Base-by-base conservation (phyloP, 2,329 filamentous ascomycete genomes). In the Graphiopsis chlorocephala region DNA sequence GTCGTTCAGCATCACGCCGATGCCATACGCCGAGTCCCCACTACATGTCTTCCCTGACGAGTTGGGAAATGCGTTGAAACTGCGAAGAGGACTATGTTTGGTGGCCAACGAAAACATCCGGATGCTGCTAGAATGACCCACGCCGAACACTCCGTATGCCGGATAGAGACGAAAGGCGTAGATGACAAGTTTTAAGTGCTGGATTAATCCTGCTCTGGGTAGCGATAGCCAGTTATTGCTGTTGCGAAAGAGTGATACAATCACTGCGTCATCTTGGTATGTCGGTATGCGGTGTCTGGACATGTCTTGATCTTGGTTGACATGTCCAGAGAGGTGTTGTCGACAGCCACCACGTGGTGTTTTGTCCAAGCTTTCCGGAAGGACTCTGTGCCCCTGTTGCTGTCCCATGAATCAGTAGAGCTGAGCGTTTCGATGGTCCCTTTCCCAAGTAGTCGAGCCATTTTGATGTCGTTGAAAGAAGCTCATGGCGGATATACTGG, bases 1-100 rank as follows among this genome's bases (percentile, higher is more conserved):
- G 47, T 20, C 17, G 20, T 42, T 29, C 35, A 52, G 20, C 58
- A 61, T 50, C 42, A 50, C 29, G 20, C 58, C 58, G 58, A 61
- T 35, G 45, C 15, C 23, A 26, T 28, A 52, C 58, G 48, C 58
- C 58, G 58, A 38, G 53, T 29, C 17, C 38, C 42, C 58, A 61
- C 45, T 23, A n/a, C 45, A 25, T 35, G 20, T 50, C 45, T 26
- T 26, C 28, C 17, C 23, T 29, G 33, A 14, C 42, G 26, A 33
- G 29, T 26, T 35, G 58, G 20, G 42, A 53, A 31, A 53, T 53
- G 50, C 50, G 50, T 53, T 31, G 50, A 53, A 53, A 29, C 50
- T 31, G 47, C 17, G 38, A 31, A 14, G 5, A 31, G 26, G n/a
- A 31, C 50, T 15, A 53, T 53, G 5, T 53, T 53, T 31, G 50